These are phyloP conservation scores for Pseudogymnoascus sp. DNA, from an alignment of 2,329 filamentous ascomycete species.

Conservation along the genomic window DNA sequence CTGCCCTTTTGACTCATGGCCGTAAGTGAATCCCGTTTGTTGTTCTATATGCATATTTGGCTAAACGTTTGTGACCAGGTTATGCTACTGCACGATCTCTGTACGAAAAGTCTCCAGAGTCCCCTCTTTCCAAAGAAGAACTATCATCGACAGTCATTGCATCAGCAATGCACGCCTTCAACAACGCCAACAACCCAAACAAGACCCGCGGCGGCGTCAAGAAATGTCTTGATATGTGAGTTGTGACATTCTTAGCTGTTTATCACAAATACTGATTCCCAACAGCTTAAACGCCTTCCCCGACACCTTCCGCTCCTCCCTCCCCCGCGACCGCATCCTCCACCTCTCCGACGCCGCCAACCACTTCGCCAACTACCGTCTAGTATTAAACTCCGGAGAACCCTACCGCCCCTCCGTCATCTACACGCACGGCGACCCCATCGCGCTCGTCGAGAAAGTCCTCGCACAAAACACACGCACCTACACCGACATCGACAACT, in stretches of 20 bases:
- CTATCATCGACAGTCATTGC: conserved; percentile 53
- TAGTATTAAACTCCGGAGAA: conserved; percentile 71
- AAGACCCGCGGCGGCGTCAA: conserved; percentile 67
- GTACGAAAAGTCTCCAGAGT: conserved; percentile 43
- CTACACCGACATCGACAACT: conserved; percentile 66
- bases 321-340: conserved; percentile 46
- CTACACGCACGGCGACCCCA: conserved; percentile 65
- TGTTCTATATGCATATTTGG: not conserved
- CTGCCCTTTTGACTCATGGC: conserved; percentile 51
- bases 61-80: conserved; percentile 32
- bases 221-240: conserved; percentile 67
- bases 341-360: conserved; percentile 66
- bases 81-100: conserved; percentile 56
- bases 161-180: conserved; percentile 62
- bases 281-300: conserved; percentile 56
- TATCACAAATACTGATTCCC: not conserved
- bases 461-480: conserved; percentile 66
- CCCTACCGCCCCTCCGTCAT: conserved; percentile 72
- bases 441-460: conserved; percentile 63
- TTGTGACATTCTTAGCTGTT: conserved; percentile 7
- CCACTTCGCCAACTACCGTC: conserved; percentile 63
- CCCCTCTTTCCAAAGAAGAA: conserved; percentile 39
- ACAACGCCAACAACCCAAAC: conserved; percentile 76
- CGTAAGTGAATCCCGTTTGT: conserved; percentile 37
- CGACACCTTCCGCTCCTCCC: conserved; percentile 43